Conservation (phyloP, 192 early-diverging fungal genomes). For the Coemansia reversa region DNA sequence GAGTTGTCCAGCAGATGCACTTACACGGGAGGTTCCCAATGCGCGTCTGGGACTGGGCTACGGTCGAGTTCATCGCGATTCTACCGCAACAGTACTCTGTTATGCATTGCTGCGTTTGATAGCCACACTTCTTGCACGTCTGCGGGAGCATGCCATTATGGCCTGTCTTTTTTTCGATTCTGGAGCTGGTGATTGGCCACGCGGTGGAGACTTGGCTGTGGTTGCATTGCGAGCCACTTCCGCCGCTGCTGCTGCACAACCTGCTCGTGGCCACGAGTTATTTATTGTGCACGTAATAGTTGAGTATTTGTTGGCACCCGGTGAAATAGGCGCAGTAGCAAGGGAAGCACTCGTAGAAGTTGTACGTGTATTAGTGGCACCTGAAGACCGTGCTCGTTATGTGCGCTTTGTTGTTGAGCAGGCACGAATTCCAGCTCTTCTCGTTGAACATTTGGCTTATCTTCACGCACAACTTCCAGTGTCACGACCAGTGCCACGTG, state of each 20-base stretch:
- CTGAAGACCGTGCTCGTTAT: constrained; percentile 20
- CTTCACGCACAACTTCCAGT: constrained; percentile 46
- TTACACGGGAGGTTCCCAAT: constrained; percentile 1
- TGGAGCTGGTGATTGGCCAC: constrained; percentile 3
- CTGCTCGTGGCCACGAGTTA: constrained; percentile 42
- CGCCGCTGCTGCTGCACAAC: constrained; percentile 12
- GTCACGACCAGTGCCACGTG: constrained; percentile 35
- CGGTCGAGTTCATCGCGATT: constrained; percentile 31
- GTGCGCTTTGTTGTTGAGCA: constrained; percentile 40
- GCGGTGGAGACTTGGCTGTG: constrained; percentile 21
- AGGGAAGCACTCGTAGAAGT: constrained; percentile 49
- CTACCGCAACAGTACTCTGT: constrained; percentile 17
- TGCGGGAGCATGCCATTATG: constrained; percentile 39
- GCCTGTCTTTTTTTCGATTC: constrained; percentile 52
- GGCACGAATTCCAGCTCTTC: constrained; percentile 32
- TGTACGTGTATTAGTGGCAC: constrained; percentile 42
- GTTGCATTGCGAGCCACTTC: constrained; percentile 22
- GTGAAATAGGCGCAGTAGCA: constrained; percentile 36
- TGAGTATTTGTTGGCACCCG: constrained; percentile 50
- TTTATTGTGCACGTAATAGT: constrained; percentile 42
- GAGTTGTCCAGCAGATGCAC: constrained; percentile 25
- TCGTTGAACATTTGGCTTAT: constrained; percentile 48
- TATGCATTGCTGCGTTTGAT: constrained; percentile 42
- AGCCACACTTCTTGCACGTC: constrained; percentile 35
- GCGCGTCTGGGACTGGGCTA: constrained; percentile 30